Base-by-base conservation (phyloP, 2,329 filamentous ascomycete genomes). In the Fusarium graminum region DNA sequence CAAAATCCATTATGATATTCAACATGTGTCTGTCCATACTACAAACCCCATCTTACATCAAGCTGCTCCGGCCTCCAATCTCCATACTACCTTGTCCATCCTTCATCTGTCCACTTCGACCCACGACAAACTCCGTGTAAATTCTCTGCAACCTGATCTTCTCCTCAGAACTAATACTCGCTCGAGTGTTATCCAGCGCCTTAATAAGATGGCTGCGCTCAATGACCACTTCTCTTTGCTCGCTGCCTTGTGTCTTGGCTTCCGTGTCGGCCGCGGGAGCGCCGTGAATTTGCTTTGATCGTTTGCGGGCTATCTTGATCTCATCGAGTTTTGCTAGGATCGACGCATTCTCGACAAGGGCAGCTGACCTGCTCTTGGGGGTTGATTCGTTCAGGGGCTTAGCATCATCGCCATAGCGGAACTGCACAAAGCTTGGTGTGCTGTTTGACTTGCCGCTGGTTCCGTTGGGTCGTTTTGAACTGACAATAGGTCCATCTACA, bases 71-170 rank as follows among this genome's bases (percentile, higher is more conserved):
- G 14, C 94, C 95, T 9, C 95, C 95, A 79, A 99, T 88, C 79
- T 98, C 95, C 77, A 90, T 96, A 56, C 91, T 92, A 0, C 92
- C 93, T 79, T 98, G 92, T 3, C 95, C 95, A 78, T 91, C 94
- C 61, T 90, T 92, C 92, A 99, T 93, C 81, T 98, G 94, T 9
- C 95, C 95, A 77, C 94, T 97, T 70, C 95, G 85, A 1, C 93
- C 94, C 6, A 92, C 92, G 1, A 97, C 90, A 82, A 99, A 99
- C 80, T 99, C 95, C 16, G 85, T 83, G 76, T 99, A 99, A 63
- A 99, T 97, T 39, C 86, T 87, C 72, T 87, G 85, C 68, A 99
- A 78, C 60, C 94, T 83, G 63, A 81, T 83, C 72, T 89, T 86
- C 80, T 99, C 95, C 60, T 93, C 86, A 4, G 83, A 82, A 74